A percentile compares a stretch with the other conserved stretches of the same genome.
Evolutionary conservation across 2,329 filamentous ascomycete species (phyloP).

Genomic region (Daldinia sp.): DNA sequence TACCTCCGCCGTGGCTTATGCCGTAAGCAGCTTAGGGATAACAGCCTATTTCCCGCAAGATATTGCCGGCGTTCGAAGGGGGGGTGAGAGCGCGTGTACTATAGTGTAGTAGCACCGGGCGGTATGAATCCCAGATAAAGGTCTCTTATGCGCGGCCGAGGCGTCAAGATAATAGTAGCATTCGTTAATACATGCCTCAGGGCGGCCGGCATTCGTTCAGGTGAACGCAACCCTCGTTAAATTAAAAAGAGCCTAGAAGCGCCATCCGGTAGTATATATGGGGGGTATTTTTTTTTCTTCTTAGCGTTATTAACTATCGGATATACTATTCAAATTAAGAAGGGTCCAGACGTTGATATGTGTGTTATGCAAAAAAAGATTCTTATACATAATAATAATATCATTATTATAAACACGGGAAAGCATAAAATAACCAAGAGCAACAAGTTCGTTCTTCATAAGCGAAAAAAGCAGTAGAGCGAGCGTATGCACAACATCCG

Average conservation of each 20-base stretch:
- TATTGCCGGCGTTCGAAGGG: slow-evolving; percentile 37
- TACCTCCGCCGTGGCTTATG: slow-evolving; percentile 37
- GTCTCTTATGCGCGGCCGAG: slow-evolving; percentile 24
- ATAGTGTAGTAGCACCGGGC: background rate
- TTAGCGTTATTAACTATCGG: slow-evolving; percentile 13
- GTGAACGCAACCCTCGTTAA: slow-evolving; percentile 33
- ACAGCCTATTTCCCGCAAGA: slow-evolving; percentile 42
- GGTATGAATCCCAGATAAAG: background rate
- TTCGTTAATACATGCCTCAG: slow-evolving; percentile 33
- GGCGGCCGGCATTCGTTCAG: slow-evolving; percentile 35
- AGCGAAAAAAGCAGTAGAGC: slow-evolving; percentile 12
- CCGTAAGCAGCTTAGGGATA: slow-evolving; percentile 34
- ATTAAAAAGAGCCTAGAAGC: slow-evolving; percentile 28
- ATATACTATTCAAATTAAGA: slow-evolving; percentile 13
- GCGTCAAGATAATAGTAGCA: slow-evolving; percentile 22
- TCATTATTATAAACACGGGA: background rate
- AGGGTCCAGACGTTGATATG: background rate
- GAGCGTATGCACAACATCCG: slow-evolving; percentile 37
- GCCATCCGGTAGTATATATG: slow-evolving; percentile 13
- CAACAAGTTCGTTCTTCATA: slow-evolving; percentile 16
- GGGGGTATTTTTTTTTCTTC: too few species aligned
- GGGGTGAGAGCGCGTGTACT: background rate
- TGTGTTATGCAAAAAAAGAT: slow-evolving; percentile 22
- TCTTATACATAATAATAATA: slow-evolving; percentile 4
- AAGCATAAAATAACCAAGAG: background rate